Evolutionary conservation across 345 rosid species (phyloP).

Genomic region (Salix udensis): DNA sequence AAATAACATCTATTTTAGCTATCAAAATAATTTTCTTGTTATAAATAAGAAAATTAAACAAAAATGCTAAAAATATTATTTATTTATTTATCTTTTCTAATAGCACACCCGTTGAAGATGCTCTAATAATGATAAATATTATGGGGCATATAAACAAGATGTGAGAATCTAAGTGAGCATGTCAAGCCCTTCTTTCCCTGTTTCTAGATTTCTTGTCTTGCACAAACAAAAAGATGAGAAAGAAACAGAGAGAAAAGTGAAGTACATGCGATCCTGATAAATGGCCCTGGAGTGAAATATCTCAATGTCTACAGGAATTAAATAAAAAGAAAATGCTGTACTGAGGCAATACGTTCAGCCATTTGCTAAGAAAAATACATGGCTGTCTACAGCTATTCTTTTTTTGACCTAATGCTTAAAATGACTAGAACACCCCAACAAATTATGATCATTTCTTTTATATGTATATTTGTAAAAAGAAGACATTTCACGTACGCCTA

Average conservation of each 20-base stretch:
- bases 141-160: not conserved
- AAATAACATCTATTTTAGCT: no score
- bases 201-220: not conserved
- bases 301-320: not conserved
- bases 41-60: no score
- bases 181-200: not conserved
- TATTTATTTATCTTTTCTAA: no score
- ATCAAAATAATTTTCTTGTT: no score
- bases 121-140: no score
- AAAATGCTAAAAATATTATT: no score
- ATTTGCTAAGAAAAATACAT: not conserved
- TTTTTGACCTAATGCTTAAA: slow-evolving; percentile 4
- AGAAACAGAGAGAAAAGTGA: no score
- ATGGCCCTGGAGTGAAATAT: not conserved
- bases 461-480: slow-evolving; percentile 5
- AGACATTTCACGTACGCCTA: slow-evolving; percentile 6
- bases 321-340: not conserved
- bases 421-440: slow-evolving; percentile 8
- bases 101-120: no score
- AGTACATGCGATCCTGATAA: not conserved
- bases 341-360: not conserved
- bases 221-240: not conserved
- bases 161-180: not conserved
- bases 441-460: slow-evolving; percentile 1
- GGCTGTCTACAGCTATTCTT: not conserved